phyloP scores from a whole-genome alignment of 169 alveolate species.

The Cardiosporidium cionae region DNA sequence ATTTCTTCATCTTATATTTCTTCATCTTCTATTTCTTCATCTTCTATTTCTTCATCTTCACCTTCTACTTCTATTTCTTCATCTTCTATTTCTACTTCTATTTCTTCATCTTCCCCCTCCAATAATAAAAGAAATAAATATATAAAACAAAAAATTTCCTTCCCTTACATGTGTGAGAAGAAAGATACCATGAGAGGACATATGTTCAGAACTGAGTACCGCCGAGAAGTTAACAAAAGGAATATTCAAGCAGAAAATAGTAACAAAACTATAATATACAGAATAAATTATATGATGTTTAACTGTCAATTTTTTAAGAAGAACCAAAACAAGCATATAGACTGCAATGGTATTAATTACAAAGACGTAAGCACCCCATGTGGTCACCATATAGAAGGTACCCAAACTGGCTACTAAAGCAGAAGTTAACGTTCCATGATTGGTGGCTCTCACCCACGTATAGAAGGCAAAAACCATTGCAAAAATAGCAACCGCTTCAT shows the following conservation, averaged over 20 bases:
- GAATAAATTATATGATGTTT: conserved; percentile 79
- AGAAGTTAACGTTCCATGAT: conserved; percentile 78
- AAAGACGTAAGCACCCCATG: conserved; percentile 99
- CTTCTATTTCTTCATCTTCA: too few relatives aligned
- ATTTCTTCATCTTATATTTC: too few relatives aligned
- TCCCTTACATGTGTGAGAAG: conserved; percentile 55
- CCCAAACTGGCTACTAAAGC: conserved; percentile 60
- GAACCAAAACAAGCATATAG: conserved; percentile 73
- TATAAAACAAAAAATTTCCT: not conserved
- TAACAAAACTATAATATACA: conserved; percentile 84
- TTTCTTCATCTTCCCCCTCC: too few relatives aligned
- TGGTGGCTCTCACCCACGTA: conserved; percentile 83
- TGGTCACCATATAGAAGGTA: conserved; percentile 66
- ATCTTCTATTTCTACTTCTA: too few relatives aligned
- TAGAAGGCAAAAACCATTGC: conserved; percentile 87
- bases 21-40: too few relatives aligned
- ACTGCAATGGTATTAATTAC: conserved; percentile 89
- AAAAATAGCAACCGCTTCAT: conserved; percentile 95
- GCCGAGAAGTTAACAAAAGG: conserved; percentile 89
- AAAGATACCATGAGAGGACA: conserved; percentile 90
- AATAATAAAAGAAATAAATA: conserved; percentile 1
- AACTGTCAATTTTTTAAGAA: conserved; percentile 74
- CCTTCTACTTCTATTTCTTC: too few relatives aligned
- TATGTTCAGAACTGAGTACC: conserved; percentile 85
- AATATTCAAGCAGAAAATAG: conserved; percentile 85